Evolutionary conservation across 495 filamentous ascomycete genomes (phyloP), one percentile per base, ranked within the genome.

Genomic region (Pseudomonodictys pantanalensis): DNA sequence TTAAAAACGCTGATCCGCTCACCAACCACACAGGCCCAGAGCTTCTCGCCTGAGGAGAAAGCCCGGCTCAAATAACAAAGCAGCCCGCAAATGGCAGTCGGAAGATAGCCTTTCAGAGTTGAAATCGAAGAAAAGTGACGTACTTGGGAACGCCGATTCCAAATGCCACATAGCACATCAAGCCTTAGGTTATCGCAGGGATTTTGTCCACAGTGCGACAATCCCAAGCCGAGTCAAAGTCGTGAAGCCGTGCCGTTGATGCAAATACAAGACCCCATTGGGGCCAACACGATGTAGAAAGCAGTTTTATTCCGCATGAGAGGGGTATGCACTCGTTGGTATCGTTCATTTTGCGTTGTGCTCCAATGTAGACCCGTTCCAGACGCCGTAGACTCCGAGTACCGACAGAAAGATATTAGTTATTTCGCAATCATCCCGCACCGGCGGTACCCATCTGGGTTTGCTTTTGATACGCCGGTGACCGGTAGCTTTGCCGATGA

Each of bases 401-500:
- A 29, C 6, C 41, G 42, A 12, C 8, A 58, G 45, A 28, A 28
- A 17, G 24, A 10, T 2, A 51, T 20, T 11, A 30, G 9, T 5
- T 11, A n/a, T n/a, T n/a, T n/a, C n/a, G n/a, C n/a, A n/a, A n/a
- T 56, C 50, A 68, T 22, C 65, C 65, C 6, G 65, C 65, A 23
- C 65, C 65, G 0, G 65, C 60, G 1, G 61, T 62, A n/a, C 65
- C 60, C 10, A 68, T 35, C 18, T 51, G 59, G 3, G 52, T 45
- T 20, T 64, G 56, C 35, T 61, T 64, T 42, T 60, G 61, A 26
- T 56, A 60, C 15, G 59, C 54, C 18, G 64, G 64, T 20, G 56
- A 61, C 5, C 65, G 60, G 35, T 64, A 64, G 42, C 65, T 68
- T 38, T 64, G 60, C 7, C 65, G 43, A 39, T 68, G 55, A 9